Percentiles rank a stretch among this genome's conserved stretches.
phyloP scores from a whole-genome alignment of 106 monocot species.

The Dendrobium huoshanense region DNA sequence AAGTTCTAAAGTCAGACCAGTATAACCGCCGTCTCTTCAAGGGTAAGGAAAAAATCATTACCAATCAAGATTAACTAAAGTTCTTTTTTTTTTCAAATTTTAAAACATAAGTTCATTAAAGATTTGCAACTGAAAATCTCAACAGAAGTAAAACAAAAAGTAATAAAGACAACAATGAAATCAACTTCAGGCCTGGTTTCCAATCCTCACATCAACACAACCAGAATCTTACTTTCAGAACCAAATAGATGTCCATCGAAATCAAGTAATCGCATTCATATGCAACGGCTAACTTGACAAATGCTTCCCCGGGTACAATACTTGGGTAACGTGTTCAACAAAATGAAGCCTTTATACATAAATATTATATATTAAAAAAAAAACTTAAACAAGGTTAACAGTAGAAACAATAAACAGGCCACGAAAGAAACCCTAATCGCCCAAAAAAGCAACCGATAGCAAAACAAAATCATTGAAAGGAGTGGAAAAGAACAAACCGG shows the following conservation, averaged over 20 bases:
- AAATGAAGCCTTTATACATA: neutral
- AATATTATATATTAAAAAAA: neutral
- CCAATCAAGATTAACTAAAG: no score
- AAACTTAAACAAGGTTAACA: neutral
- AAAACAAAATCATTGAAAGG: neutral
- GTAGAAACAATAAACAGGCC: neutral
- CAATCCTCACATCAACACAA: no score
- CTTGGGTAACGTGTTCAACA: neutral
- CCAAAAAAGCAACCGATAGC: neutral
- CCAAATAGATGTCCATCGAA: neutral
- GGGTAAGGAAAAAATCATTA: no score
- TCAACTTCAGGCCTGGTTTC: no score
- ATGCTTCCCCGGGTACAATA: neutral
- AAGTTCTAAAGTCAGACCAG: no score
- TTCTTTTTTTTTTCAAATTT: no score
- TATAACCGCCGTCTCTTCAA: no score
- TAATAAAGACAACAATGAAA: no score
- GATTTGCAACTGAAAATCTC: no score
- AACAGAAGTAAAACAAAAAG: no score
- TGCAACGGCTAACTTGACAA: neutral
- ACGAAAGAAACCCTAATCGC: neutral
- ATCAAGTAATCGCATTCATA: neutral
- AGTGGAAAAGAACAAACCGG: slow-evolving; percentile 8
- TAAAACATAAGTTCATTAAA: no score
- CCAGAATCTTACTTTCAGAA: no score